Evolutionary conservation across 768 basidiomycete genomes (phyloP), one percentile per base, ranked within the genome.

Genomic region (Exidia glandulosa): DNA sequence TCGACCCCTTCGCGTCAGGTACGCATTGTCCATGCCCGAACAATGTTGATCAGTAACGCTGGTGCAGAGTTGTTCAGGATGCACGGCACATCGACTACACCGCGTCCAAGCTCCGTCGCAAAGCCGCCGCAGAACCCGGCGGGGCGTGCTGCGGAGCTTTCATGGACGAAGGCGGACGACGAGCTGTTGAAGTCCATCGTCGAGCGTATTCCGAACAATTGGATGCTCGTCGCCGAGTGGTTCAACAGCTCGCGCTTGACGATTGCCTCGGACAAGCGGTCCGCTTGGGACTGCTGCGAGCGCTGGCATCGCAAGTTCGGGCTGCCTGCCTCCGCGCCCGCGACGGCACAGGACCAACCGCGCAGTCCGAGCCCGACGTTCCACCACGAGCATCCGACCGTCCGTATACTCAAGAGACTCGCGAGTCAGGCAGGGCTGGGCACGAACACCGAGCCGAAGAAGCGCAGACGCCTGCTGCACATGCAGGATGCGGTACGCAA

Each of bases 141-240:
- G n/a, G 63, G 57, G 31, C 70, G 63, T 58, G 59, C 59, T 4
- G 25, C 50, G 33, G 60, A 63, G 36, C 48, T 72, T 6, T 64
- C 66, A 7, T 96, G 94, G 94, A 86, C 75, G n/a, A 66, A 77
- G 5, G 74, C 76, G 37, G 95, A 98, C 57, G 95, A 98, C 68
- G 69, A 73, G 6, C 72, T 87, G 9, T 78, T 98, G n/a, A 85
- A 84, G 67, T 76, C 79, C 3, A 72, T 91, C 10, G 82, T 83
- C 33, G 85, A 88, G 60, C 86, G 81, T 66, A 97, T 93, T 69
- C 83, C 88, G 2, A 84, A 81, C 67, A 94, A 98, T 69, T 98
- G 95, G 95, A 69, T 73, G 0, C 85, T 98, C 58, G 83, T 97
- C 62, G 81, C 94, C 0, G 94, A 97, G 66, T 80, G 81, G 32